phyloP scores from a whole-genome alignment of 108 stramenopile genomes.

The Cylindrotheca closterium region DNA sequence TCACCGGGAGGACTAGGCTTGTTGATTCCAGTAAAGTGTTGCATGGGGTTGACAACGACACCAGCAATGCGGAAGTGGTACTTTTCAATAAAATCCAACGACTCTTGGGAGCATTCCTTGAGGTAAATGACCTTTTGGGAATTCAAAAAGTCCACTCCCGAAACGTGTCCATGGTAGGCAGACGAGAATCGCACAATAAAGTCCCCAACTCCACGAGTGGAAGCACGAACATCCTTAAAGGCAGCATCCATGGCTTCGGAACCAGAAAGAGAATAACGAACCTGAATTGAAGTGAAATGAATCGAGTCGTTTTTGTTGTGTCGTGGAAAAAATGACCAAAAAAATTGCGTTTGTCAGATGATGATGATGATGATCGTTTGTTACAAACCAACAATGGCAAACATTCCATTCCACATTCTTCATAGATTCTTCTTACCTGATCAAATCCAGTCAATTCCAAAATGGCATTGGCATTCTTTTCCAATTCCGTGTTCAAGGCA shows the following conservation, averaged over 20 bases:
- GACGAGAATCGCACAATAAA: conserved; percentile 48
- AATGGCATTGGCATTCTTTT: conserved; percentile 38
- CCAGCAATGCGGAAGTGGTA: conserved; percentile 58
- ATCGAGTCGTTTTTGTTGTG: too few relatives aligned
- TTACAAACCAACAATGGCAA: background rate
- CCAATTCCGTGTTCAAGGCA: conserved; percentile 39
- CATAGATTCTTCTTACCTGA: conserved; percentile 37
- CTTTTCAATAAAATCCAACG: conserved; percentile 48
- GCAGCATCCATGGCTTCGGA: conserved; percentile 56
- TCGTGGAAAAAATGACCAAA: too few relatives aligned
- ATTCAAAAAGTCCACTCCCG: conserved; percentile 39
- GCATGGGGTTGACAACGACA: conserved; percentile 61
- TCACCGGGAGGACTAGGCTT: conserved; percentile 59
- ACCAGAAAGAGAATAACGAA: conserved; percentile 43
- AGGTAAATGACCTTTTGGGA: conserved; percentile 46
- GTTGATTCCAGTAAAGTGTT: conserved; percentile 56
- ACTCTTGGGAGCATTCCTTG: conserved; percentile 33
- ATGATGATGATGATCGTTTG: too few relatives aligned
- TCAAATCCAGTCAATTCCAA: conserved; percentile 43
- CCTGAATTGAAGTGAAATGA: conserved; percentile 10
- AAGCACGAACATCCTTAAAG: conserved; percentile 45
- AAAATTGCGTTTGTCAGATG: too few relatives aligned
- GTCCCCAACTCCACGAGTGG: conserved; percentile 31
- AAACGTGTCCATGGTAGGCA: conserved; percentile 58
- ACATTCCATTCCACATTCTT: background rate